Base-by-base conservation (phyloP, 805 yeast species). In the Brettanomyces naardenensis region DNA sequence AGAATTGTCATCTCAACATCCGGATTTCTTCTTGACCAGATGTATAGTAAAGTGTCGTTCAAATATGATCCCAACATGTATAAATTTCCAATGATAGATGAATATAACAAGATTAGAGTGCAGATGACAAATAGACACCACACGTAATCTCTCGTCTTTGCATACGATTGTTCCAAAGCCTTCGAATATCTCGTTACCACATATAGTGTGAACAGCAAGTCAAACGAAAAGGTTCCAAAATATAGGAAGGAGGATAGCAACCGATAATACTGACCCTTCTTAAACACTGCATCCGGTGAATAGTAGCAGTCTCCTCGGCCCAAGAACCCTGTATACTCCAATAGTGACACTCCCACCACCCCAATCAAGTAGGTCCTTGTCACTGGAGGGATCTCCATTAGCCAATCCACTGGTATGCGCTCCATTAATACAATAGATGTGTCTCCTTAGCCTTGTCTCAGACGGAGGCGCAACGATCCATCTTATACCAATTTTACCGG, bases 21-120 rank as follows among this genome's bases (percentile, higher is more conserved):
- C 3, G 74, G 72, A 40, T 65, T 61, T 15, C 66, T 62, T 21
- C 74, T 58, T 3, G 76, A 62, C 67, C 74, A 65, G 21, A 74
- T 53, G 44, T 69, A 74, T 6, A 65, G 48, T 31, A 74, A 42
- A 5, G 58, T 48, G 21, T 58, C 60, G 28, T 53, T 53, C 20
- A 76, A 53, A 15, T 61, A 51, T 2, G 61, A 52, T 3, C 75
- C 73, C 20, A 66, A 44, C 33, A 66, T 45, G 20, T 53, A 50
- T 14, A 65, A 35, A 19, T 59, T 51, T 25, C 52, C 47, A 9
- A 52, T 35, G 27, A 47, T 46, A 9, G 51, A 42, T n/a, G 64
- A 48, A 38, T 61, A 61, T 10, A 58, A 29, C 26, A 66, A 31
- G n/a, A 67, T 44, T 13, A 55, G 38, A 4, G 47, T 26, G 19